Conservation (phyloP, 257 asterid genomes). For the Fraxinus quadrangulata region DNA sequence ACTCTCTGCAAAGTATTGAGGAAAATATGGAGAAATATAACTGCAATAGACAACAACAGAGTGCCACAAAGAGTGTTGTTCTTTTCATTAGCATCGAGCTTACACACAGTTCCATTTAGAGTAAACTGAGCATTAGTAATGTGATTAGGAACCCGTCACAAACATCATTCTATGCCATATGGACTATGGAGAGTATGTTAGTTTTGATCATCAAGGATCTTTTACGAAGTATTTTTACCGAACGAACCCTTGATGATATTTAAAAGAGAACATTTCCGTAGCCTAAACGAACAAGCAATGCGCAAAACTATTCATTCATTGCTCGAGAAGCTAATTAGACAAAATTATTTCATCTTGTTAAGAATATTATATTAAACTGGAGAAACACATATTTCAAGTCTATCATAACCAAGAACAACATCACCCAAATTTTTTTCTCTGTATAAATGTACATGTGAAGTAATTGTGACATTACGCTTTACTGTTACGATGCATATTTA, state of each 20-base stretch:
- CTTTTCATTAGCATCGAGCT: slow-evolving; percentile 67
- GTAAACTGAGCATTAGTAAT: slow-evolving; percentile 72
- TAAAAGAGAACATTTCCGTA: too few species aligned
- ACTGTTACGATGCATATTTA: too few species aligned
- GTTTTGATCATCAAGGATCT: background rate
- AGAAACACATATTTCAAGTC: slow-evolving; percentile 40
- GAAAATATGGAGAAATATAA: background rate
- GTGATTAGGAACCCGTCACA: slow-evolving; percentile 76
- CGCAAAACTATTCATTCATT: too few species aligned
- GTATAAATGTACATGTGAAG: too few species aligned
- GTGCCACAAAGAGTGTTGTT: slow-evolving; percentile 71
- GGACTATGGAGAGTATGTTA: background rate
- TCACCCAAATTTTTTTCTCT: slow-evolving; percentile 39
- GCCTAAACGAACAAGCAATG: too few species aligned
- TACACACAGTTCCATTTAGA: slow-evolving; percentile 58
- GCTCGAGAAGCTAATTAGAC: too few species aligned
- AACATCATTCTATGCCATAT: slow-evolving; percentile 53
- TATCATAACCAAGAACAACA: slow-evolving; percentile 77
- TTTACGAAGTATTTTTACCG: too few species aligned
- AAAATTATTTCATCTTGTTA: too few species aligned
- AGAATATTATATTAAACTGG: too few species aligned
- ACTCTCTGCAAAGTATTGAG: too few species aligned
- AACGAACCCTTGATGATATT: too few species aligned
- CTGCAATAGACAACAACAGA: background rate
- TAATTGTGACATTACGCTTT: too few species aligned